Conservation (phyloP, 2,329 filamentous ascomycete species). For the Penicillium aurantiogriseum region DNA sequence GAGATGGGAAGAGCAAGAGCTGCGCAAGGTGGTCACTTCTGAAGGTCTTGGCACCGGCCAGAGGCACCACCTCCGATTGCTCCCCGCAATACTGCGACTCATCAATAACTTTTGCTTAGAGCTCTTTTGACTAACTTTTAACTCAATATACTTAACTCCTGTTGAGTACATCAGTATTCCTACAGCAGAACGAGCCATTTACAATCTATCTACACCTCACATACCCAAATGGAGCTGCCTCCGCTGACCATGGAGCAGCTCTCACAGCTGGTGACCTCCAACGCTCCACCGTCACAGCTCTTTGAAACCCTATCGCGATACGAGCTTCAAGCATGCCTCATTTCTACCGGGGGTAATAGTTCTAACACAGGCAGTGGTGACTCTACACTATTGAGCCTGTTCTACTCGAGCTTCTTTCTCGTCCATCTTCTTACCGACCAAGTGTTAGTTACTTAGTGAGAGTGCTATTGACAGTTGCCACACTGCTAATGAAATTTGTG, state of each 20-base stretch:
- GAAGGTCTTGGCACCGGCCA: constrained; percentile 38
- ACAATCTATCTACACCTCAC: background rate
- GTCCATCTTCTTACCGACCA: constrained; percentile 41
- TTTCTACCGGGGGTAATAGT: constrained; percentile 21
- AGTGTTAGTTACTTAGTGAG: constrained; percentile 30
- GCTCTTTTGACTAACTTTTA: background rate
- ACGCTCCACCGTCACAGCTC: constrained; percentile 34
- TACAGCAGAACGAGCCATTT: background rate
- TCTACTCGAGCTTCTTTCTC: constrained; percentile 42
- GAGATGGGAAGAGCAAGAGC: constrained; percentile 28
- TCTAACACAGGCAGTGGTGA: constrained; percentile 19
- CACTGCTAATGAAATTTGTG: background rate
- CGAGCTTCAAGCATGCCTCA: constrained; percentile 36
- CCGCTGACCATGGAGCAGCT: constrained; percentile 34
- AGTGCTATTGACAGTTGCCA: background rate
- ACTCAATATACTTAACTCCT: background rate
- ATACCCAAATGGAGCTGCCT: constrained; percentile 29
- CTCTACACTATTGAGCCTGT: constrained; percentile 34
- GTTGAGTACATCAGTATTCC: background rate
- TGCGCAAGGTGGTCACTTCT: constrained; percentile 46
- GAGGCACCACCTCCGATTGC: constrained; percentile 30
- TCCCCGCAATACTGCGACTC: constrained; percentile 31
- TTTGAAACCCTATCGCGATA: constrained; percentile 36
- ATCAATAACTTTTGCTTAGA: constrained; percentile 1
- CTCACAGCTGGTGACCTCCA: constrained; percentile 27